phyloP scores from a whole-genome alignment of 352 stramenopile genomes.

The Phytopythium boreale region DNA sequence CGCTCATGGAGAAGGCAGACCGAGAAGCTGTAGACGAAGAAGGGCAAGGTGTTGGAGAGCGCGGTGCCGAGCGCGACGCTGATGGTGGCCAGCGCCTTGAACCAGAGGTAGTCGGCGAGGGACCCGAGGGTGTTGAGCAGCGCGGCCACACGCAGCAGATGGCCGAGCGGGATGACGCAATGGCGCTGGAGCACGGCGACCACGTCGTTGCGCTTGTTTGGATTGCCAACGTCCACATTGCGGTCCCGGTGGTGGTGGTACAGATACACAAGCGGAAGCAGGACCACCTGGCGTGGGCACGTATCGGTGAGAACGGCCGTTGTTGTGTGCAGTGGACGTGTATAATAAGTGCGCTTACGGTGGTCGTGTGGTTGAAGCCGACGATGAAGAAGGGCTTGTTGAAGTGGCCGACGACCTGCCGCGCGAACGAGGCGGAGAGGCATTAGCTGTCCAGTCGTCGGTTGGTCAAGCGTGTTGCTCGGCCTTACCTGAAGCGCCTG shows the following conservation, averaged over 20 bases:
- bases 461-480: not conserved
- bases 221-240: constrained; percentile 5
- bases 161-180: constrained; percentile 31
- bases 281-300: too few species aligned
- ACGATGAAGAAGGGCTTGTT: constrained; percentile 58
- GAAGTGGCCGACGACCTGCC: constrained; percentile 16
- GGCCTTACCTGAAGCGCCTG: constrained; percentile 3
- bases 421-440: not conserved
- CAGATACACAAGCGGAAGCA: constrained; percentile 27
- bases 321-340: too few species aligned
- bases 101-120: constrained; percentile 65
- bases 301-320: too few species aligned
- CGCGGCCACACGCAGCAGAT: constrained; percentile 30
- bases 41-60: constrained; percentile 58
- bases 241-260: constrained; percentile 29
- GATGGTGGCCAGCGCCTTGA: constrained; percentile 36
- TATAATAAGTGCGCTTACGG: too few species aligned
- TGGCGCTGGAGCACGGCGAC: constrained; percentile 25
- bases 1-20: constrained; percentile 52
- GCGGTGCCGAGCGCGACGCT: constrained; percentile 42
- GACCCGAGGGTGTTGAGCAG: constrained; percentile 46
- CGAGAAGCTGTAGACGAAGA: constrained; percentile 72
- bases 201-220: constrained; percentile 6
- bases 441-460: not conserved
- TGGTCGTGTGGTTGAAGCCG: constrained; percentile 45